Base-by-base conservation (phyloP, 345 rosid genomes). In the Bruguiera sexangula region DNA sequence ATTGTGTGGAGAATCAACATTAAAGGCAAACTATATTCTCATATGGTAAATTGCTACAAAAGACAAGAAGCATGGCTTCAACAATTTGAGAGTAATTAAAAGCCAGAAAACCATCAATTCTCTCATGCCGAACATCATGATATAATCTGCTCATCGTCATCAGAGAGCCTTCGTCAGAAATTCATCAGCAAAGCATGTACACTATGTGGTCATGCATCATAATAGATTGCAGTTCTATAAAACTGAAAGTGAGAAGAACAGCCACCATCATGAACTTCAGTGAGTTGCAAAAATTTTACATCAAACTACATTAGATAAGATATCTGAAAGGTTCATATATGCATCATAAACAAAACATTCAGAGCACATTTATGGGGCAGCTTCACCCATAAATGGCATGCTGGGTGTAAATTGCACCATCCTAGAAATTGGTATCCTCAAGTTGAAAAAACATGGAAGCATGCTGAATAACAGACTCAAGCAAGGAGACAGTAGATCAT, bases 401-500 rank as follows among this genome's bases (percentile, higher is more conserved):
- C 18, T 52, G 55, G 15, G 5, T 0, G 0, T 60, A 6, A 19
- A 4, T 34, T 30, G 57, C 20, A 5, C 48, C 39, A 60, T 2
- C 52, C 15, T 46, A 18, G 21, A 31, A 50, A 52, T 29, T 8
- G 52, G 10, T 62, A 62, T 4, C 6, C 48, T 11, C 19, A 36
- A 51, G 36, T 37, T 26, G 37, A 69, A 6, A 53, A 26, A 58
- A 62, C 16, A 39, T 46, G 16, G 62, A 62, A 70, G 66, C 22
- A 52, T 34, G 32, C 43, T 61, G 9, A 11, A 19, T 30, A 31
- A 43, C 34, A n/a, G 21, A n/a, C 7, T 27, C 20, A 18, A 22
- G n/a, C 43, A 64, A 50, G 37, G 68, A 64, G 58, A 24, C 22
- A 22, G 24, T 22, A 21, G 27, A 21, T 54, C 39, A 43, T 61